phyloP scores from a whole-genome alignment of 2,329 filamentous ascomycete species.

The Penicillium sp. region DNA sequence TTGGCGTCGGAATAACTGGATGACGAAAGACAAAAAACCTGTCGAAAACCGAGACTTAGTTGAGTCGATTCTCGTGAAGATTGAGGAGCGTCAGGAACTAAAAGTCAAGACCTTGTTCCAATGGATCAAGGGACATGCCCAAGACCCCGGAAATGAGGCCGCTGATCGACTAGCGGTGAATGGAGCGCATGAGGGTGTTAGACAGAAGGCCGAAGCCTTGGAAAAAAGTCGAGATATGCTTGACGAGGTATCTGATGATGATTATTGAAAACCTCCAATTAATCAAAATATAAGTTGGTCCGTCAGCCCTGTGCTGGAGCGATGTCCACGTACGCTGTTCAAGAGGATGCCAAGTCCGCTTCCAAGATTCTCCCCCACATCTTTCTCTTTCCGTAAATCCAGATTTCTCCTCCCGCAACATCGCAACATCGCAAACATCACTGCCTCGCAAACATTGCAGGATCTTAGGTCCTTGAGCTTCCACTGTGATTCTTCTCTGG shows the following conservation, averaged over 20 bases:
- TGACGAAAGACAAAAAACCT: slow-evolving; percentile 64
- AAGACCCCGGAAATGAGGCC: slow-evolving; percentile 71
- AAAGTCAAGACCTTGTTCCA: slow-evolving; percentile 68
- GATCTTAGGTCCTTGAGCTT: neutral
- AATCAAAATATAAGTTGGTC: neutral
- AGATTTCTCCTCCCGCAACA: neutral
- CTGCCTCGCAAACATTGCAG: neutral
- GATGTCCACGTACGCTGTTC: no score
- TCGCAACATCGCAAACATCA: neutral
- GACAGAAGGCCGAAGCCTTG: slow-evolving; percentile 28
- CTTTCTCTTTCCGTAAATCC: neutral
- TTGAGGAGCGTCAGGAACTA: slow-evolving; percentile 65
- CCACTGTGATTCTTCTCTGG: neutral
- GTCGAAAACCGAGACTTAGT: slow-evolving; percentile 90
- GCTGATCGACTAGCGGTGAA: slow-evolving; percentile 77
- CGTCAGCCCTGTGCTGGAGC: no score
- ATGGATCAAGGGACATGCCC: slow-evolving; percentile 87
- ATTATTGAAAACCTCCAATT: slow-evolving; percentile 11
- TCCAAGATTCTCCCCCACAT: neutral
- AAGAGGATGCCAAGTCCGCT: neutral
- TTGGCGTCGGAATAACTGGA: slow-evolving; percentile 79
- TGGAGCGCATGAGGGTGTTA: slow-evolving; percentile 53
- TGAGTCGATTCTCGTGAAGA: slow-evolving; percentile 66
- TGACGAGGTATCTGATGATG: slow-evolving; percentile 29
- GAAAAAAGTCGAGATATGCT: slow-evolving; percentile 23